Base-by-base conservation (phyloP, 2,329 filamentous ascomycete genomes). In the Colletotrichum incanum region DNA sequence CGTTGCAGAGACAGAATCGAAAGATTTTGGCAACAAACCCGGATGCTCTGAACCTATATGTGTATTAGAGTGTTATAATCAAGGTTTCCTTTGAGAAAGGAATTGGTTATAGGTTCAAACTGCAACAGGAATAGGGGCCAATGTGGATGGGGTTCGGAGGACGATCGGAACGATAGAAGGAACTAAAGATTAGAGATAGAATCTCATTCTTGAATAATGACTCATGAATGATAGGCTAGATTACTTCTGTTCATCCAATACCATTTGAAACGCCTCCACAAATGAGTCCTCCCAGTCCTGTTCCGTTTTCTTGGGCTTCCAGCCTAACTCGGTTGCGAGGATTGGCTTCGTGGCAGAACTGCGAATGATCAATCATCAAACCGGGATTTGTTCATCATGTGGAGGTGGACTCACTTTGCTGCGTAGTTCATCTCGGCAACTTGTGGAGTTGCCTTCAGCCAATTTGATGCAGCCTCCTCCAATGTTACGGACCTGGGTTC, bases 1-100 rank as follows among this genome's bases (percentile, higher is more conserved):
- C 78, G 63, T 75, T 85, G 64, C 79, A 78, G 69, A 76, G 78
- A 31, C 75, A 78, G 62, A 85, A 85, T 68, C 78, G 77, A 67
- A 81, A 80, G 76, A 75, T 76, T 3, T 56, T 76, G 18, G 73
- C 69, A 47, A 56, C 66, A 3, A 76, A 78, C 26, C 73, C 74
- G 0, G 66, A 75, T 14, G 76, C 73, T 1, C 75, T 73, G 37
- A 77, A 78, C 55, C 76, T 80, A n/a, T 80, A 79, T 45, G 79
- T 78, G 31, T 80, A 78, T 67, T 80, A 72, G 61, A 63, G 6
- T 11, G n/a, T 16, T 4, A 6, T 5, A 11, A 5, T 4, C n/a
- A n/a, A n/a, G n/a, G n/a, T n/a, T n/a, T n/a, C n/a, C n/a, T n/a
- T n/a, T n/a, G n/a, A n/a, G n/a, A n/a, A n/a, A n/a, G n/a, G n/a